phyloP scores from a whole-genome alignment of 2,329 filamentous ascomycete species.

The Microdochium paspali region DNA sequence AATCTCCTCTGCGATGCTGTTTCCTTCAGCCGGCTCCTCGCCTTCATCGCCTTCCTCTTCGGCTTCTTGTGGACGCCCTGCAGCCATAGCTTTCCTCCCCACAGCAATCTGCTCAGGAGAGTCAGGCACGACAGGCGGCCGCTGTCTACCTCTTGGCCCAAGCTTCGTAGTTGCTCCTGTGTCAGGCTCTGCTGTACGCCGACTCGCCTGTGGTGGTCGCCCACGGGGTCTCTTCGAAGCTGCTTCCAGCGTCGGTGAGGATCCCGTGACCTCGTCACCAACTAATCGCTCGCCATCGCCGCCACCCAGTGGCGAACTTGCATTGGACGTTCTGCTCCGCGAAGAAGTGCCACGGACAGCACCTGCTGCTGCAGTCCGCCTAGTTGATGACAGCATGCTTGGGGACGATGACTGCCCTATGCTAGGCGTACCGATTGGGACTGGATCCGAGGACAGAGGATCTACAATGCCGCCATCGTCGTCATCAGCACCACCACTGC shows the following conservation, averaged over 20 bases:
- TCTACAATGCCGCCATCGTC: neutral
- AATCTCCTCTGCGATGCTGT: conserved; percentile 32
- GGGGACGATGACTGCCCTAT: neutral
- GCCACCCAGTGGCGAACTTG: neutral
- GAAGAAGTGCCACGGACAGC: neutral
- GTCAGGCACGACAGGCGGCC: neutral
- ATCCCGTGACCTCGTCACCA: neutral
- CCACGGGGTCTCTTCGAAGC: neutral
- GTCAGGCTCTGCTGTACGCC: neutral
- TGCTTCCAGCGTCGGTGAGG: neutral
- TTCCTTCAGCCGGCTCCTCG: no score
- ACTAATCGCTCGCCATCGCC: no score
- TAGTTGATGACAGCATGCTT: neutral
- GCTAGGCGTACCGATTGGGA: neutral
- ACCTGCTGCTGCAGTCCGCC: neutral
- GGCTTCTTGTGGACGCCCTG: conserved; percentile 10
- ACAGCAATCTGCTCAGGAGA: conserved; percentile 2
- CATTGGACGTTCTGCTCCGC: neutral
- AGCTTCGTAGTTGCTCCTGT: neutral
- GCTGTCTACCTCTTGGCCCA: neutral
- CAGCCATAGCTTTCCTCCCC: conserved; percentile 10
- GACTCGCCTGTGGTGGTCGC: no score
- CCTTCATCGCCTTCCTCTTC: conserved; percentile 19
- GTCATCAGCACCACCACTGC: no score
- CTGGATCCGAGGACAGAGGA: neutral